These are phyloP conservation scores for Pythium guiyangense DNA, from an alignment of 352 stramenopile species.

Conservation along the genomic window DNA sequence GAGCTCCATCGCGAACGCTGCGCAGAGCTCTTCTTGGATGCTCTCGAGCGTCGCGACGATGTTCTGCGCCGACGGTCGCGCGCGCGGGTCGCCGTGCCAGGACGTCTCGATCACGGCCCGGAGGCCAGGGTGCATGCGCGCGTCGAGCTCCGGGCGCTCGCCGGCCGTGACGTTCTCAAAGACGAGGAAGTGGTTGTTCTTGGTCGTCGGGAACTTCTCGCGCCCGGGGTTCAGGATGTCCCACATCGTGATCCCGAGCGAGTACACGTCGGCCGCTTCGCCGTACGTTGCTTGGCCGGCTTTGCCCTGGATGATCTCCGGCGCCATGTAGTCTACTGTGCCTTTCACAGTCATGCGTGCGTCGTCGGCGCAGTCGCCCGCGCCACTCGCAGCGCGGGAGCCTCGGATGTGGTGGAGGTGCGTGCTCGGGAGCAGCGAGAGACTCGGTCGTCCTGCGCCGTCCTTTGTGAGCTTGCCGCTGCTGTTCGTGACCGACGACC, in stretches of 20 bases:
- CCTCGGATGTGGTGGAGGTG: slow-evolving; percentile 24
- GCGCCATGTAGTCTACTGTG: slow-evolving; percentile 78
- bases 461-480: not conserved
- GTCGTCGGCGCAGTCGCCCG: not conserved
- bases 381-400: slow-evolving; percentile 12
- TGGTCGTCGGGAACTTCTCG: slow-evolving; percentile 41
- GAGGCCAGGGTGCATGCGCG: slow-evolving; percentile 26
- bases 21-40: slow-evolving; percentile 43
- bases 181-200: slow-evolving; percentile 57
- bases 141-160: slow-evolving; percentile 36
- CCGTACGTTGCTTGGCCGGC: slow-evolving; percentile 46
- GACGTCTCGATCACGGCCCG: slow-evolving; percentile 35
- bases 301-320: slow-evolving; percentile 66
- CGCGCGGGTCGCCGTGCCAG: slow-evolving; percentile 33
- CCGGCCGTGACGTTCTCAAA: slow-evolving; percentile 48
- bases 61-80: slow-evolving; percentile 36
- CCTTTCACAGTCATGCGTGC: slow-evolving; percentile 54
- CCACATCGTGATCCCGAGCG: slow-evolving; percentile 72
- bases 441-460: slow-evolving; percentile 15
- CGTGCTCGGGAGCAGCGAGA: slow-evolving; percentile 26
- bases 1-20: slow-evolving; percentile 33
- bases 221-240: slow-evolving; percentile 52
- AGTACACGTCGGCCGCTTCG: slow-evolving; percentile 68
- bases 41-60: slow-evolving; percentile 40
- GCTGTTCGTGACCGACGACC: not conserved